phyloP scores from a whole-genome alignment of 805 yeast genomes.

The Lipomyces mesembrius region DNA sequence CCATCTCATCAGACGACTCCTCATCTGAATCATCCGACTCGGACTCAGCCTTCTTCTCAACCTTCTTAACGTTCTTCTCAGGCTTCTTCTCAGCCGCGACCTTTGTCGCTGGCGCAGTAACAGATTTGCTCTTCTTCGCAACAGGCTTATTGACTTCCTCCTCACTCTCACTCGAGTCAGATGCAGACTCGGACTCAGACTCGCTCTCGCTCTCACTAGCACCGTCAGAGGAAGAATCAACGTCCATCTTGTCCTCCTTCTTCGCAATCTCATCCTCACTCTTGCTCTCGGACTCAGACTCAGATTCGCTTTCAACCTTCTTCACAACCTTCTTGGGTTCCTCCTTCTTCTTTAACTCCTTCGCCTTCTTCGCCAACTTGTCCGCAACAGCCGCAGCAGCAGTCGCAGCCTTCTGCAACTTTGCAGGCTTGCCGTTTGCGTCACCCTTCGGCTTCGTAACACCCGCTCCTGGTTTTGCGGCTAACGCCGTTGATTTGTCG shows the following conservation, averaged over 20 bases:
- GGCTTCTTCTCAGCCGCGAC: neutral
- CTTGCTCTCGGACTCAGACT: slow-evolving; percentile 31
- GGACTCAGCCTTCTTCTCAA: slow-evolving; percentile 33
- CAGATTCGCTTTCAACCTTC: slow-evolving; percentile 26
- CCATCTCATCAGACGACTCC: slow-evolving; percentile 37
- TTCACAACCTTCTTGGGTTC: slow-evolving; percentile 8
- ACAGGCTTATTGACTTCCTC: slow-evolving; percentile 32
- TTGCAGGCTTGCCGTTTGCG: slow-evolving; percentile 28
- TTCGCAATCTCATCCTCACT: neutral
- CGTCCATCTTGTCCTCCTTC: slow-evolving; percentile 22
- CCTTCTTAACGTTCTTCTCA: too few relatives aligned
- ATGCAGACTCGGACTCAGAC: slow-evolving; percentile 38
- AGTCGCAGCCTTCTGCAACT: slow-evolving; percentile 39
- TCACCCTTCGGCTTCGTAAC: slow-evolving; percentile 38
- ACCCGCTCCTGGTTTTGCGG: slow-evolving; percentile 35
- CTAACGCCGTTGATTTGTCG: slow-evolving; percentile 30
- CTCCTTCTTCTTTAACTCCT: slow-evolving; percentile 41
- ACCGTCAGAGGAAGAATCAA: slow-evolving; percentile 24
- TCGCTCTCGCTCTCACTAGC: neutral
- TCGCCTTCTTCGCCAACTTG: slow-evolving; percentile 41
- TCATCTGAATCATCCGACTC: slow-evolving; percentile 43
- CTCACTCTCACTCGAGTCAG: slow-evolving; percentile 22
- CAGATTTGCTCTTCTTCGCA: slow-evolving; percentile 13
- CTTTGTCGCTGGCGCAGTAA: slow-evolving; percentile 9
- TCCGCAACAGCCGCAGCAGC: slow-evolving; percentile 44